These are phyloP conservation scores for Phytophthora litchii DNA, from an alignment of 352 stramenopile genomes.

Conservation along the genomic window DNA sequence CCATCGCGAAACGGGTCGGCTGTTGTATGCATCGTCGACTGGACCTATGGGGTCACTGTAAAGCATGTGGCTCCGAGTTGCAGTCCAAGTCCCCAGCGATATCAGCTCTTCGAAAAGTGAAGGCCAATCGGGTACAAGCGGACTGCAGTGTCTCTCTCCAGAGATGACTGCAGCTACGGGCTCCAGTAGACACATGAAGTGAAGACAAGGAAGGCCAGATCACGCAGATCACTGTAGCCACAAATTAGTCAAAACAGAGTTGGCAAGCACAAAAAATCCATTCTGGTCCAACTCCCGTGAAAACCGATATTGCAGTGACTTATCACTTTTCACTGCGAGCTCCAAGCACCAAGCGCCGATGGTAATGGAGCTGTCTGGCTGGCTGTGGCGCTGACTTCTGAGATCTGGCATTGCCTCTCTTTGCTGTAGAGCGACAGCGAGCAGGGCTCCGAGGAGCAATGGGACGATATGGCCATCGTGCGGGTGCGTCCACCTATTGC, in stretches of 20 bases:
- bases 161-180: too few relatives aligned
- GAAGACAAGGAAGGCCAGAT: too few relatives aligned
- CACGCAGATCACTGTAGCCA: too few relatives aligned
- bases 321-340: slow-evolving; percentile 6
- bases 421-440: slow-evolving; percentile 52
- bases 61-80: neutral
- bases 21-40: slow-evolving; percentile 4
- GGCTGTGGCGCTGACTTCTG: slow-evolving; percentile 9
- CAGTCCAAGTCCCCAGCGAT: slow-evolving; percentile 4
- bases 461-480: slow-evolving; percentile 86
- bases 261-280: slow-evolving; percentile 15
- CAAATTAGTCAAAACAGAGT: slow-evolving; percentile 6
- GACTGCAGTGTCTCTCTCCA: too few relatives aligned
- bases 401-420: neutral
- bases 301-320: slow-evolving; percentile 20
- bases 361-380: slow-evolving; percentile 7
- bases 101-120: slow-evolving; percentile 13
- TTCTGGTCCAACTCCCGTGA: slow-evolving; percentile 3
- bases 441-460: slow-evolving; percentile 61
- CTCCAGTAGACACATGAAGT: too few relatives aligned
- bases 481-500: slow-evolving; percentile 38
- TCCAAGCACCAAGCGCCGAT: slow-evolving; percentile 11
- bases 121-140: neutral
- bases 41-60: slow-evolving; percentile 11
- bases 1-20: slow-evolving; percentile 11